phyloP scores from a whole-genome alignment of 805 yeast genomes.

The Tetrapisispora namnaoensis region DNA sequence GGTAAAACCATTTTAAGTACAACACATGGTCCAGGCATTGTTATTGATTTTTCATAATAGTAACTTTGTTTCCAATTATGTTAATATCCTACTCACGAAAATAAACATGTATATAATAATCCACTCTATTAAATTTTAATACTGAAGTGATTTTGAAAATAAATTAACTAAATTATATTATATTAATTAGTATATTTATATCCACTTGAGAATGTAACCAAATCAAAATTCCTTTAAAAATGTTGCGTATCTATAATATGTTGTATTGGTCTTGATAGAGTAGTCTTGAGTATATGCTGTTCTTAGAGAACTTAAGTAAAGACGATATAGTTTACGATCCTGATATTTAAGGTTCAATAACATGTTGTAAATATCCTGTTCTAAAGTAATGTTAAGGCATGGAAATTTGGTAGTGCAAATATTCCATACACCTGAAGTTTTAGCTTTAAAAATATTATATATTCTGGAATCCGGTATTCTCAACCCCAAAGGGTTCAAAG shows the following conservation, averaged over 20 bases:
- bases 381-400: not conserved
- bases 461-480: not conserved
- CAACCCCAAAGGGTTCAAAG: not conserved
- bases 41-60: slow-evolving; percentile 40
- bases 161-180: not conserved
- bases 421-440: not conserved
- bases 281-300: not conserved
- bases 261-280: not conserved
- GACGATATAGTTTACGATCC: not conserved
- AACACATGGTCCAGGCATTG: slow-evolving; percentile 73
- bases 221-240: not conserved
- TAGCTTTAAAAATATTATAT: not conserved
- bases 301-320: not conserved
- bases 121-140: too few species aligned
- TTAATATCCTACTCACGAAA: not conserved
- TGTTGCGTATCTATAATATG: not conserved
- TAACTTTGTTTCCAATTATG: not conserved
- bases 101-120: not conserved
- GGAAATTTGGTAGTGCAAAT: not conserved
- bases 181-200: not conserved
- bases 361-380: not conserved
- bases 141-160: not conserved
- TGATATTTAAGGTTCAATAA: not conserved
- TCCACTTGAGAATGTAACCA: not conserved
- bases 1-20: slow-evolving; percentile 62